Conservation (phyloP, 371 early-diverging fungal species). For the Encephalitozoon cuniculi region DNA sequence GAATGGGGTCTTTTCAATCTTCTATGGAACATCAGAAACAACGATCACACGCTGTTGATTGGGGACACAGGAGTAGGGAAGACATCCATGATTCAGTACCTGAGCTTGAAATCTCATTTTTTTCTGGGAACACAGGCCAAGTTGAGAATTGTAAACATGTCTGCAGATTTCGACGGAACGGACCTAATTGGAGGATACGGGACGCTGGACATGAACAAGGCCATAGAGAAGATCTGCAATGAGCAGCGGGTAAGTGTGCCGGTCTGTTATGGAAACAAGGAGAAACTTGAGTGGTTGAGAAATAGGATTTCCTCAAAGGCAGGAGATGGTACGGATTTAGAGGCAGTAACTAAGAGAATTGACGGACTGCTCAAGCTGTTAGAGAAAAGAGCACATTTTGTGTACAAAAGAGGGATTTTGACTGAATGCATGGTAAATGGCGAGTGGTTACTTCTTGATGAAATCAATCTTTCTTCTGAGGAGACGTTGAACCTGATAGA, state of each 20-base stretch:
- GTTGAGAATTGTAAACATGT: slow-evolving; percentile 82
- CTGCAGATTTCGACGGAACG: slow-evolving; percentile 87
- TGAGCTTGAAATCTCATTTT: slow-evolving; percentile 65
- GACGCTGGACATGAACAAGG: slow-evolving; percentile 46
- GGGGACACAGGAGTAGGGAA: slow-evolving; percentile 99
- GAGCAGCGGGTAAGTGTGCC: slow-evolving; percentile 8
- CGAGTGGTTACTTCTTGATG: slow-evolving; percentile 93
- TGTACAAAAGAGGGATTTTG: slow-evolving; percentile 81
- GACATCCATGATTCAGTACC: slow-evolving; percentile 86
- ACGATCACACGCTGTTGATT: slow-evolving; percentile 77
- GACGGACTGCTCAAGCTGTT: slow-evolving; percentile 13
- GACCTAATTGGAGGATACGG: slow-evolving; percentile 75
- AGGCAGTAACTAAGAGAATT: not conserved
- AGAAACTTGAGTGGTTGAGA: not conserved
- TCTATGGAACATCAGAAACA: slow-evolving; percentile 22
- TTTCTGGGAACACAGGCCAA: slow-evolving; percentile 60
- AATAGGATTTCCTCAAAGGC: not conserved
- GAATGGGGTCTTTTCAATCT: slow-evolving; percentile 16
- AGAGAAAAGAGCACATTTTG: slow-evolving; percentile 68
- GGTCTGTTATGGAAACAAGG: not conserved
- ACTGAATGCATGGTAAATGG: slow-evolving; percentile 79
- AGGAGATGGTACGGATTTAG: not conserved
- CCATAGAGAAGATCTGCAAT: slow-evolving; percentile 27
- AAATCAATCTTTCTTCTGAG: slow-evolving; percentile 86
- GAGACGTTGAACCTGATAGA: slow-evolving; percentile 85